Conservation (phyloP, 2,329 filamentous ascomycete species). For the Emmonsiellopsis sp. region DNA sequence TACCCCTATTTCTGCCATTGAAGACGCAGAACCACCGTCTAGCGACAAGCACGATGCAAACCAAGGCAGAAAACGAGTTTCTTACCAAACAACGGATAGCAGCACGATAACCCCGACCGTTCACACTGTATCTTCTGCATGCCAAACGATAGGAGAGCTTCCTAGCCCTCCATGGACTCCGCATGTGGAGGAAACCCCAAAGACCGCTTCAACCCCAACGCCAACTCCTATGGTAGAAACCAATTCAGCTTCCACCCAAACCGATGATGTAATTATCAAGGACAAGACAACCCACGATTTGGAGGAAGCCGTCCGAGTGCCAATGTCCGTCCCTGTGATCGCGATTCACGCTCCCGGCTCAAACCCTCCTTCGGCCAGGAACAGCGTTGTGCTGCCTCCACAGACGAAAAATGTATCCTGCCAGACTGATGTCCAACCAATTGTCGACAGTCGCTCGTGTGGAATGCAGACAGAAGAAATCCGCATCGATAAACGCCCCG, state of each 20-base stretch:
- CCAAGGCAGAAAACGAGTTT: conserved; percentile 60
- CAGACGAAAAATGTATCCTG: conserved; percentile 72
- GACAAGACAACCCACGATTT: conserved; percentile 12
- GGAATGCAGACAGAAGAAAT: conserved; percentile 88
- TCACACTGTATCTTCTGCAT: conserved; percentile 34
- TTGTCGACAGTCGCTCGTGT: conserved; percentile 42
- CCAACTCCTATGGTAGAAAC: conserved; percentile 1
- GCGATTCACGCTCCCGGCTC: conserved; percentile 83
- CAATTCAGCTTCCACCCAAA: conserved; percentile 22
- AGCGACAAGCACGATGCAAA: conserved; percentile 56
- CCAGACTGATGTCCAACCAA: conserved; percentile 57
- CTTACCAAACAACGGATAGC: conserved; percentile 17
- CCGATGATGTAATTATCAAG: conserved; percentile 16
- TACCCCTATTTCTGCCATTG: background rate
- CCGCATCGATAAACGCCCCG: conserved; percentile 66
- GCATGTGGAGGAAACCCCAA: conserved; percentile 17
- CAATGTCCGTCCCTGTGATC: conserved; percentile 66
- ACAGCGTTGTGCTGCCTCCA: conserved; percentile 67
- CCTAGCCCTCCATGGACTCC: conserved; percentile 29
- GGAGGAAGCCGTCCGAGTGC: conserved; percentile 9
- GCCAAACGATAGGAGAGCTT: conserved; percentile 33
- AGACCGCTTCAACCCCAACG: background rate
- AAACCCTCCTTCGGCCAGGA: conserved; percentile 67
- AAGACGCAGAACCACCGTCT: conserved; percentile 2
- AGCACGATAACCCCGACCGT: conserved; percentile 23